Percentiles rank a stretch among this genome's conserved stretches.
Conservation (phyloP, 495 filamentous ascomycete genomes). For the Penicillium fimorum region DNA sequence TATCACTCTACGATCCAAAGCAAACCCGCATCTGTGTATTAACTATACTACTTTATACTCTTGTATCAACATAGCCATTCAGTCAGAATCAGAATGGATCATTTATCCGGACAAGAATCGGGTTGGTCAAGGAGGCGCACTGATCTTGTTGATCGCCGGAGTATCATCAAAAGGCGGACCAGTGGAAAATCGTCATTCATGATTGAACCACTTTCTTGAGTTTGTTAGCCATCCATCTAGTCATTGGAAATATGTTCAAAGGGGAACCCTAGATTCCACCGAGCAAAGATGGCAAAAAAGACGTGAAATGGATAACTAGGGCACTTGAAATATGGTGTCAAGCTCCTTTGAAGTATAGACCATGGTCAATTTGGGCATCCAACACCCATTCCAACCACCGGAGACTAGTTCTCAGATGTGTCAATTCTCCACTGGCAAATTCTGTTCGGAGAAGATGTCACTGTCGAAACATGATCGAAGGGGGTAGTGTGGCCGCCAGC, state of each 20-base stretch:
- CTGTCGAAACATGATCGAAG: conserved; percentile 8
- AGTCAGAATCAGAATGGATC: neutral
- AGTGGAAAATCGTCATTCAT: neutral
- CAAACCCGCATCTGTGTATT: neutral
- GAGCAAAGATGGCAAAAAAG: neutral
- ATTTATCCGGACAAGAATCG: neutral
- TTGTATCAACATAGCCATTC: too few species aligned
- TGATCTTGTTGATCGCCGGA: neutral
- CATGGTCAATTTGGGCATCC: neutral
- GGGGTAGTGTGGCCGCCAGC: conserved; percentile 29
- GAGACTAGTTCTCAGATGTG: neutral
- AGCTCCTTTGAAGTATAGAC: conserved; percentile 3
- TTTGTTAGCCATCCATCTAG: neutral
- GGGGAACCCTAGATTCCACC: neutral
- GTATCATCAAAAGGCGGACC: neutral
- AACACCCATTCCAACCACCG: conserved; percentile 11
- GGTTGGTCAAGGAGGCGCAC: neutral
- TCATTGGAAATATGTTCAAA: neutral
- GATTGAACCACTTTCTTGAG: neutral
- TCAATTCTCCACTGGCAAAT: neutral
- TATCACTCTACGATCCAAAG: neutral
- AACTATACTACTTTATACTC: neutral
- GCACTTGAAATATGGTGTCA: neutral
- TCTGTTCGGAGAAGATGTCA: conserved; percentile 8
- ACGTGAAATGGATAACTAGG: neutral